These are phyloP conservation scores for Aspergillus pseudoterreus DNA, from an alignment of 2,329 filamentous ascomycete species.

Conservation along the genomic window DNA sequence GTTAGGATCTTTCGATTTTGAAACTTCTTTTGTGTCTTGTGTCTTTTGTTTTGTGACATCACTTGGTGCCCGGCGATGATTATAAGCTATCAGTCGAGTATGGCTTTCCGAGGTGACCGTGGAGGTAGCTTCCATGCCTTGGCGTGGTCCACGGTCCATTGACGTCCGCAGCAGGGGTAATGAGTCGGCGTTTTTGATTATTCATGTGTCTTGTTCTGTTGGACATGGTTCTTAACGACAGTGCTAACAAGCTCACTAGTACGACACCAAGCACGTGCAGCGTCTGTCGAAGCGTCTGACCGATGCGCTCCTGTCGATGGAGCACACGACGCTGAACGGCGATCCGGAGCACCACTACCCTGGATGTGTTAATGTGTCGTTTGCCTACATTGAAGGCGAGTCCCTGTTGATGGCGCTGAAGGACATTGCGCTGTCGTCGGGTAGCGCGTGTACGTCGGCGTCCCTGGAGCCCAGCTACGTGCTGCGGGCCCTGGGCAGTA, in stretches of 20 bases:
- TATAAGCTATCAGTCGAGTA: constrained; percentile 66
- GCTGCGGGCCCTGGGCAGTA: constrained; percentile 87
- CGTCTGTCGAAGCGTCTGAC: constrained; percentile 77
- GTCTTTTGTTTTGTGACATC: constrained; percentile 1
- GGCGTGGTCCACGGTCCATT: constrained; percentile 46
- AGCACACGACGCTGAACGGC: constrained; percentile 90
- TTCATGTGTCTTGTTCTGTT: constrained; percentile 20
- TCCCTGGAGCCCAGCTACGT: constrained; percentile 97
- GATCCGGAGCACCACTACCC: constrained; percentile 82
- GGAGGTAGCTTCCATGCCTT: constrained; percentile 42
- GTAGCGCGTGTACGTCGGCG: constrained; percentile 93
- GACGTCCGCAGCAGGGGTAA: constrained; percentile 65
- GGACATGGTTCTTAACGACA: no score
- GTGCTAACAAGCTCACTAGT: constrained; percentile 54
- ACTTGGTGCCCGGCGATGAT: constrained; percentile 54
- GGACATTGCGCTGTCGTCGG: constrained; percentile 94
- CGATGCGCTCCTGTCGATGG: constrained; percentile 77
- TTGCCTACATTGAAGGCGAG: constrained; percentile 97
- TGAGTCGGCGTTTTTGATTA: constrained; percentile 40
- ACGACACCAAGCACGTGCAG: constrained; percentile 83
- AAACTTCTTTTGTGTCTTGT: constrained; percentile 13
- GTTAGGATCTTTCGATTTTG: constrained; percentile 36
- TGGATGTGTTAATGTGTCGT: constrained; percentile 96
- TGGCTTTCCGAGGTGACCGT: constrained; percentile 76
- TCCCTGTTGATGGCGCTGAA: constrained; percentile 97